Evolutionary conservation across 148 eudicot genomes (phyloP).

Genomic region (Silene latifolia): DNA sequence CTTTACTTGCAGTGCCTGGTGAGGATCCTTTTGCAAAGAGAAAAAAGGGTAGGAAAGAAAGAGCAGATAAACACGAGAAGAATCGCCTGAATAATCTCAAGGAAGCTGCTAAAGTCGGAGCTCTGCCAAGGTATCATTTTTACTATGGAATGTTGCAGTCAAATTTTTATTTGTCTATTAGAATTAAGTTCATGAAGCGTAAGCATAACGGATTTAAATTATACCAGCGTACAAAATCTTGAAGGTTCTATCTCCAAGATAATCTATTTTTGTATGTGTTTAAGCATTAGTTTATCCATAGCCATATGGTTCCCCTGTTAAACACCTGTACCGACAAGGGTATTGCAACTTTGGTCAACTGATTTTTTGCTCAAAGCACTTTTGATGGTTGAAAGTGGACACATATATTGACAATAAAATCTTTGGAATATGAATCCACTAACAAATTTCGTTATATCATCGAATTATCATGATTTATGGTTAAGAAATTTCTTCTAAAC

Average conservation of each 20-base stretch:
- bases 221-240: no score
- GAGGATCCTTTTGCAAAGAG: conserved; percentile 90
- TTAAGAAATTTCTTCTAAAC: background rate
- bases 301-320: no score
- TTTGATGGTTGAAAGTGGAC: no score
- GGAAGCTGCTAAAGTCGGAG: conserved; percentile 69
- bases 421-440: background rate
- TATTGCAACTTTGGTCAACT: no score
- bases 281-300: no score
- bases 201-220: no score
- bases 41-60: conserved; percentile 58
- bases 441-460: background rate
- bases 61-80: conserved; percentile 73
- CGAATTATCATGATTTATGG: background rate
- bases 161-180: background rate
- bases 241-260: no score
- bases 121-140: conserved; percentile 67
- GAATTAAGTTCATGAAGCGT: background rate
- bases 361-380: no score
- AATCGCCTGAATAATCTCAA: conserved; percentile 67
- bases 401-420: no score
- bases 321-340: no score
- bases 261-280: no score
- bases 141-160: no score
- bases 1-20: conserved; percentile 59